Percentiles rank a stretch among this genome's conserved stretches.
phyloP scores from a whole-genome alignment of 257 asterid genomes.

The Vinca minor region DNA sequence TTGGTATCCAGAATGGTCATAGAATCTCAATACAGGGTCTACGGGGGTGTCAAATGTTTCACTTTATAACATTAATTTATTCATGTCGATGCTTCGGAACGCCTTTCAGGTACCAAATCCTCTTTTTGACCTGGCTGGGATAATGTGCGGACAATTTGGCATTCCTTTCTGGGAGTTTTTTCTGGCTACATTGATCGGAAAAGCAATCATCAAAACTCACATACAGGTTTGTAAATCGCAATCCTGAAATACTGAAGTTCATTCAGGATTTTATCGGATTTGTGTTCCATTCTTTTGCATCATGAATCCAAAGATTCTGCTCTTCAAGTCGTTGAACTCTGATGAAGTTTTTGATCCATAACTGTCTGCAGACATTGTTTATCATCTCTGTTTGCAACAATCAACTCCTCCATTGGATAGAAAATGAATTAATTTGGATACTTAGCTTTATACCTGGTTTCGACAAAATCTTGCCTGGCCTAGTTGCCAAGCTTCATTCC shows the following conservation, averaged over 20 bases:
- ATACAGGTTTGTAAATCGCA: conserved; percentile 65
- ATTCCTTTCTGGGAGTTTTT: conserved; percentile 89
- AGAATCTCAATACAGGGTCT: no score
- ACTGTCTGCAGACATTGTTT: conserved; percentile 62
- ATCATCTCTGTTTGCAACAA: conserved; percentile 84
- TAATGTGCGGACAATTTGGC: conserved; percentile 95
- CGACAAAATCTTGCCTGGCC: conserved; percentile 44
- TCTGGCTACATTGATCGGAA: conserved; percentile 75
- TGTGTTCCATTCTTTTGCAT: neutral
- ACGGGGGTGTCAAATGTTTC: neutral
- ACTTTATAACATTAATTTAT: neutral
- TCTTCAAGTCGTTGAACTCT: conserved; percentile 9
- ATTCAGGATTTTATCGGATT: neutral
- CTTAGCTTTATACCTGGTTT: conserved; percentile 78
- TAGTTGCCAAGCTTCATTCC: conserved; percentile 67
- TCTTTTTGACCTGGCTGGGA: conserved; percentile 92
- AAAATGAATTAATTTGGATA: conserved; percentile 72
- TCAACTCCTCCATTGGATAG: conserved; percentile 91
- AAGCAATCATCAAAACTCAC: conserved; percentile 87
- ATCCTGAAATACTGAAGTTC: no score
- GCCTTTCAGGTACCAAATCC: conserved; percentile 80
- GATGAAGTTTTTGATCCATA: neutral
- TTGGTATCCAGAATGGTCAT: no score
- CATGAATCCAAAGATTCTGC: neutral
- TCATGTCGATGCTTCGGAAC: conserved; percentile 13